Conservation (phyloP, 139 green algal species). For the Eudorina sp. region DNA sequence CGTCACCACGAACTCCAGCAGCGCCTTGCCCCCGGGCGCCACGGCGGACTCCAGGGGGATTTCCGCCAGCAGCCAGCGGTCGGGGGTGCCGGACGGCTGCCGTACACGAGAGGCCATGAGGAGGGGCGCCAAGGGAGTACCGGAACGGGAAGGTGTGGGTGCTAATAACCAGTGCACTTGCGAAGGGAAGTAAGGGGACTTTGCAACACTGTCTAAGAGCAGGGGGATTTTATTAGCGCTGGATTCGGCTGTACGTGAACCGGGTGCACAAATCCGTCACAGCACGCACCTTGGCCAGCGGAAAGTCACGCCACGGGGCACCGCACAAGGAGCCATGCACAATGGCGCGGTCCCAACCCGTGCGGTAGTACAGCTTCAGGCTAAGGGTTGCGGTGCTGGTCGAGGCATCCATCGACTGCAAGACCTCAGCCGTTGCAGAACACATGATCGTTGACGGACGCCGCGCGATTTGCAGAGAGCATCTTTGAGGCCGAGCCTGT, state of each 20-base stretch:
- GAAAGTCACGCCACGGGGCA: slow-evolving; percentile 56
- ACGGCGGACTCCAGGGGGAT: slow-evolving; percentile 41
- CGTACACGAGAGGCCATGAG: too few relatives aligned
- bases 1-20: slow-evolving; percentile 81
- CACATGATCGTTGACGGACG: background rate
- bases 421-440: background rate
- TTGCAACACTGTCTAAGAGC: too few relatives aligned
- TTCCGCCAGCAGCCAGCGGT: slow-evolving; percentile 56
- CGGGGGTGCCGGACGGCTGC: slow-evolving; percentile 47
- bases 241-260: too few relatives aligned
- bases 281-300: slow-evolving; percentile 41
- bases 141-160: too few relatives aligned
- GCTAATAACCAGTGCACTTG: too few relatives aligned
- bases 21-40: slow-evolving; percentile 2
- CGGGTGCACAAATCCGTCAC: too few relatives aligned
- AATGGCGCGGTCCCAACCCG: slow-evolving; percentile 57
- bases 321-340: slow-evolving; percentile 68
- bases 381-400: background rate
- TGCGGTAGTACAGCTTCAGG: slow-evolving; percentile 65
- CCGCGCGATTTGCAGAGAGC: too few relatives aligned
- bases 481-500: background rate
- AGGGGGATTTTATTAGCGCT: too few relatives aligned
- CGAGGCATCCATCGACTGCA: background rate
- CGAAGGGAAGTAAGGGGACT: too few relatives aligned
- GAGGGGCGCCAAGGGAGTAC: too few relatives aligned